phyloP scores from a whole-genome alignment of 1,284 basidiomycete genomes.

The Ceratorhiza oryzae-sativae region DNA sequence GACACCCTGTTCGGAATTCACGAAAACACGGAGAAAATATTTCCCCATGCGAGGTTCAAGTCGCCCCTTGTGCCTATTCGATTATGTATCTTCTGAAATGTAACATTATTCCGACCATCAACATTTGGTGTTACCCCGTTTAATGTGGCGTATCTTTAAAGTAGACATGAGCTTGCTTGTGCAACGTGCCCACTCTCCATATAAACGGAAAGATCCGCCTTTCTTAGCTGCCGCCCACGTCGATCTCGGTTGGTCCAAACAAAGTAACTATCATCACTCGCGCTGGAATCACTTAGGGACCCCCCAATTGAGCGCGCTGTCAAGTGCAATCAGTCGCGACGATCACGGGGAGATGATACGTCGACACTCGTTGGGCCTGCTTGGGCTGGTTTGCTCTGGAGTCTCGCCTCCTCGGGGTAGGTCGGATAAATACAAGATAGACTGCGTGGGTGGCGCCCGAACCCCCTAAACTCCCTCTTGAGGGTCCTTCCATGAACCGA shows the following conservation, averaged over 20 bases:
- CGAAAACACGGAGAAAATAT: neutral
- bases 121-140: neutral
- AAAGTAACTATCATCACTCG: conserved; percentile 12
- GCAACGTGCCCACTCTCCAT: conserved; percentile 2
- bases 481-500: neutral
- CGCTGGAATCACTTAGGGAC: neutral
- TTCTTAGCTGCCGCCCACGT: neutral
- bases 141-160: neutral
- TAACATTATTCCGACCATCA: no score
- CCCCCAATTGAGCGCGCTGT: neutral
- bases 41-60: neutral
- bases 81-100: neutral
- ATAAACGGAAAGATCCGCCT: conserved; percentile 17
- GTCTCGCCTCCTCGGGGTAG: conserved; percentile 16
- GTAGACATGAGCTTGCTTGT: neutral
- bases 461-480: neutral
- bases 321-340: neutral
- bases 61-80: neutral
- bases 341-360: conserved; percentile 18
- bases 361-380: conserved; percentile 24
- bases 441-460: conserved; percentile 1
- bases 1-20: neutral
- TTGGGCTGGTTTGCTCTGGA: conserved; percentile 10
- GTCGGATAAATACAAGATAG: conserved; percentile 10
- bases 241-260: conserved; percentile 8